Evolutionary conservation across 164 flowering plant genomes (phyloP).

Genomic region (Litsea cubeba): DNA sequence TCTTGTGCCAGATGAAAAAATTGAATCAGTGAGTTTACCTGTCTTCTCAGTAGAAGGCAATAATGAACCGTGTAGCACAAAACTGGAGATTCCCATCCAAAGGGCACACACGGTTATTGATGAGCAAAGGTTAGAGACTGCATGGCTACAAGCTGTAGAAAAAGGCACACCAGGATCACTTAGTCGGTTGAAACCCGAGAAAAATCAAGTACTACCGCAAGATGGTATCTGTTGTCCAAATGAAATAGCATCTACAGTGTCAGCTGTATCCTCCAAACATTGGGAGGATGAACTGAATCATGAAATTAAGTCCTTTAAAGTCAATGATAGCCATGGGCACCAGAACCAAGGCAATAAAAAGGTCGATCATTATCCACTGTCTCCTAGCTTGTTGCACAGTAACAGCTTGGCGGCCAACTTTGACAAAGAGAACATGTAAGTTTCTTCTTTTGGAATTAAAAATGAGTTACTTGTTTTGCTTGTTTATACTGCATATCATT

Average conservation of each 20-base stretch:
- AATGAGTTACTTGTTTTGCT: neutral
- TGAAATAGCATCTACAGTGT: slow-evolving; percentile 28
- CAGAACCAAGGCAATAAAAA: slow-evolving; percentile 44
- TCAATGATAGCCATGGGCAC: slow-evolving; percentile 28
- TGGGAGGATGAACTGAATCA: slow-evolving; percentile 61
- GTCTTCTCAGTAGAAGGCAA: slow-evolving; percentile 23
- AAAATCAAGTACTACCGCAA: slow-evolving; percentile 88
- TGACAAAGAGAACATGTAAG: slow-evolving; percentile 73
- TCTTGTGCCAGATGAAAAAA: slow-evolving; percentile 15
- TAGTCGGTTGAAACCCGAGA: slow-evolving; percentile 65
- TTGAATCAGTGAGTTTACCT: slow-evolving; percentile 19
- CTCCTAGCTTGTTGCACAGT: slow-evolving; percentile 85
- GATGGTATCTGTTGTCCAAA: slow-evolving; percentile 40
- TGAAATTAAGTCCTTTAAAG: slow-evolving; percentile 44
- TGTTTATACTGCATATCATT: neutral
- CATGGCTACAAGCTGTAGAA: slow-evolving; percentile 88
- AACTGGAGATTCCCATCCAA: slow-evolving; percentile 51
- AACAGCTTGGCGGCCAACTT: slow-evolving; percentile 31
- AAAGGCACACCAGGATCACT: slow-evolving; percentile 64
- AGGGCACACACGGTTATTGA: slow-evolving; percentile 71
- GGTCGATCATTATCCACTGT: slow-evolving; percentile 43
- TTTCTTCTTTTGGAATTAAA: slow-evolving; percentile 9
- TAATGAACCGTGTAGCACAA: slow-evolving; percentile 17
- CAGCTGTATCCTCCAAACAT: slow-evolving; percentile 40
- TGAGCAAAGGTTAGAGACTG: slow-evolving; percentile 85